Evolutionary conservation across 768 basidiomycete genomes (phyloP).

Genomic region (Hericium alpestre): DNA sequence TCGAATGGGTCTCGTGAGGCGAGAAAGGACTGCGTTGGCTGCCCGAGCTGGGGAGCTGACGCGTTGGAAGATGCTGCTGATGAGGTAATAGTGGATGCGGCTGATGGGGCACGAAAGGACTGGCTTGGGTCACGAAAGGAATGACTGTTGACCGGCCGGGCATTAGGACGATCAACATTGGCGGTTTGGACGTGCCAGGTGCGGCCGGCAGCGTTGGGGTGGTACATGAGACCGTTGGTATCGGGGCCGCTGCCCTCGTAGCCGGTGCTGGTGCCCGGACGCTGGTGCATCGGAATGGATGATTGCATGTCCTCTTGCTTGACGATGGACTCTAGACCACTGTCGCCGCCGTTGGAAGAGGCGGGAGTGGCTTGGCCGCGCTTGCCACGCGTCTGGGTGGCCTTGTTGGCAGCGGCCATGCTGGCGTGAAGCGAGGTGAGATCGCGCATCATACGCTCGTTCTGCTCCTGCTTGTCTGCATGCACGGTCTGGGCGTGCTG

Average conservation of each 20-base stretch:
- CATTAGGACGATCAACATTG: conserved; percentile 27
- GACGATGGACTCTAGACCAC: conserved; percentile 19
- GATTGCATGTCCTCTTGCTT: conserved; percentile 32
- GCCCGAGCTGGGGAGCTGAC: conserved; percentile 18
- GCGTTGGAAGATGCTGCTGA: conserved; percentile 16
- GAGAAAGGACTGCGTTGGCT: conserved; percentile 59
- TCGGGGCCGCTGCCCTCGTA: conserved; percentile 39
- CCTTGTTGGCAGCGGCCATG: conserved; percentile 52
- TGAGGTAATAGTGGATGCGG: conserved; percentile 30
- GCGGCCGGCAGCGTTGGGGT: conserved; percentile 15
- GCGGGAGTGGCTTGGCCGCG: conserved; percentile 21
- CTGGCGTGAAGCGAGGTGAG: conserved; percentile 73
- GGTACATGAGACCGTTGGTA: conserved; percentile 20
- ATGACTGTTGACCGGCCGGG: conserved; percentile 36
- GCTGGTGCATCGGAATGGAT: conserved; percentile 24
- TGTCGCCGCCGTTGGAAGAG: conserved; percentile 6
- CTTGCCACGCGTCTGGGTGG: conserved; percentile 27
- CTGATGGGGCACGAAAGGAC: conserved; percentile 65
- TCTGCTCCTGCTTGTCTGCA: conserved; percentile 83
- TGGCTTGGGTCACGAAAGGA: conserved; percentile 73
- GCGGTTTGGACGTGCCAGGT: conserved; percentile 31
- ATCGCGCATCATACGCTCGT: conserved; percentile 87
- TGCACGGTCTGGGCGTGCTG: conserved; percentile 97
- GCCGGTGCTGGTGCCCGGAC: conserved; percentile 65
- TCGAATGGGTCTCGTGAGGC: conserved; percentile 38